Conservation (phyloP, 176 grass and related monocot genomes). For the Sorghum bicolor region Sorghum_bicolor_NCBIv3 NC_012877.2:57278501-57279000, state of each 20-base stretch:
- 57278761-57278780: neutral
- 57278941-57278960: neutral
- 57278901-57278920: too few relatives aligned
- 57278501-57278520: neutral
- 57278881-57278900: neutral
- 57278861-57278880: neutral
- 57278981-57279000: neutral
- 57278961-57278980: neutral
- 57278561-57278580: neutral
- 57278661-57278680: neutral
- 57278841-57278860: neutral
- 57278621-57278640: constrained; percentile 11
- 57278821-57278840: neutral
- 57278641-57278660: neutral
- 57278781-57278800: neutral
- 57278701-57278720: neutral
- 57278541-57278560: neutral
- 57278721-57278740: neutral
- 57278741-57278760: neutral
- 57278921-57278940: neutral
- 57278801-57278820: neutral
- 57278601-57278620: constrained; percentile 34
- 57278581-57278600: neutral
- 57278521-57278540: constrained; percentile 17
- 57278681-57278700: neutral